Conservation (phyloP, 2,329 filamentous ascomycete genomes). For the Plenodomus biglobosus region DNA sequence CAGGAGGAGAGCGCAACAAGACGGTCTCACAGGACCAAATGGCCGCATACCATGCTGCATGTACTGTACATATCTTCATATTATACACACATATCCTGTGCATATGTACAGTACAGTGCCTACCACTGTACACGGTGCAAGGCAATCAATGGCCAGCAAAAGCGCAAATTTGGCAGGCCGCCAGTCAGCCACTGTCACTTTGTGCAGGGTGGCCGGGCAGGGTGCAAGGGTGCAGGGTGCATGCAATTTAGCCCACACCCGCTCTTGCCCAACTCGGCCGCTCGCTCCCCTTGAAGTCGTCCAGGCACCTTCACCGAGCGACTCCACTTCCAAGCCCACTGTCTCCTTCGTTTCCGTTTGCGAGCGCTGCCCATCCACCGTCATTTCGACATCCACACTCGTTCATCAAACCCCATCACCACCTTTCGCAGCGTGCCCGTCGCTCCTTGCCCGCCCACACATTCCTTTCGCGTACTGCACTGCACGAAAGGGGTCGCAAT, state of each 20-base stretch:
- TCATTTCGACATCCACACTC: constrained; percentile 29
- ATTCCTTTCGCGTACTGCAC: constrained; percentile 36
- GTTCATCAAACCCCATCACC: constrained; percentile 15
- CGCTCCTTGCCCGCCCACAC: constrained; percentile 12
- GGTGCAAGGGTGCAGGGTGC: constrained; percentile 4
- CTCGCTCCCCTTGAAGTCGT: constrained; percentile 10
- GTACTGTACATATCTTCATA: no score
- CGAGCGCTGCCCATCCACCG: constrained; percentile 1
- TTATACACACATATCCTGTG: no score
- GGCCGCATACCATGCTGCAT: no score
- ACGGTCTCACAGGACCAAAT: no score
- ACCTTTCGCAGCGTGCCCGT: background rate
- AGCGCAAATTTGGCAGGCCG: background rate
- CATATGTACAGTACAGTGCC: no score
- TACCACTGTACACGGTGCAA: no score
- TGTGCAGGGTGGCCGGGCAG: no score
- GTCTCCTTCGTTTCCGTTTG: constrained; percentile 20
- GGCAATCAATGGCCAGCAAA: background rate
- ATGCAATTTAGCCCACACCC: background rate
- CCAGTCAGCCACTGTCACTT: constrained; percentile 1
- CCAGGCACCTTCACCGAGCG: constrained; percentile 10
- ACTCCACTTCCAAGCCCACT: constrained; percentile 14
- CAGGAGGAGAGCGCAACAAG: no score
- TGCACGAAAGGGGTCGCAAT: constrained; percentile 31
- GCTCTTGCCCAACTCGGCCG: constrained; percentile 7